A percentile compares a stretch with the other conserved stretches of the same genome.
These are phyloP conservation scores for Rhodotorula glutinis DNA, from an alignment of 1,284 basidiomycete genomes.

Conservation along the genomic window DNA sequence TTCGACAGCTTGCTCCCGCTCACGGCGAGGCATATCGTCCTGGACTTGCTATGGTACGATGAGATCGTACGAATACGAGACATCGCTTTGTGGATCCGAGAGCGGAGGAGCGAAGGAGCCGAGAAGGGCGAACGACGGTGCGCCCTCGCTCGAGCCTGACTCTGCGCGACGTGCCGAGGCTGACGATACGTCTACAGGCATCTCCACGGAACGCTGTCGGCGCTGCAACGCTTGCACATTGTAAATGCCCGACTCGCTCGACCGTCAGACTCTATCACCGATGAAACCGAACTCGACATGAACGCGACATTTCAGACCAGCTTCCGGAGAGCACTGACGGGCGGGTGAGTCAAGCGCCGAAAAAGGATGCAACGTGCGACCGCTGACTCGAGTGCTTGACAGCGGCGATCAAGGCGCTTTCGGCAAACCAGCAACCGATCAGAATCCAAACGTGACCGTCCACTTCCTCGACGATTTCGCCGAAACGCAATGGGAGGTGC, in stretches of 20 bases:
- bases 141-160: slow-evolving; percentile 31
- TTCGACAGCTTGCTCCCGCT: slow-evolving; percentile 66
- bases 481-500: slow-evolving; percentile 79
- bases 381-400: neutral
- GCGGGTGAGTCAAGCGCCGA: slow-evolving; percentile 61
- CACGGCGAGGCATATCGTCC: slow-evolving; percentile 82
- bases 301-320: slow-evolving; percentile 70
- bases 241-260: slow-evolving; percentile 54
- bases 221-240: slow-evolving; percentile 71
- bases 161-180: neutral
- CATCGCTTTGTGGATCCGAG: slow-evolving; percentile 76
- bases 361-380: neutral
- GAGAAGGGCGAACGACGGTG: slow-evolving; percentile 57
- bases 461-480: slow-evolving; percentile 67
- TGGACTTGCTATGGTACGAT: slow-evolving; percentile 90
- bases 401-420: slow-evolving; percentile 89
- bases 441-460: slow-evolving; percentile 43
- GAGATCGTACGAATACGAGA: slow-evolving; percentile 62
- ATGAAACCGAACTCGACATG: slow-evolving; percentile 55
- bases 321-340: slow-evolving; percentile 66
- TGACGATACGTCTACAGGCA: slow-evolving; percentile 53
- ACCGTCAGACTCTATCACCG: slow-evolving; percentile 29
- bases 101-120: slow-evolving; percentile 57
- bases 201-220: slow-evolving; percentile 66
- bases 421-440: slow-evolving; percentile 72